A percentile compares a stretch with the other conserved stretches of the same genome.
phyloP scores from a whole-genome alignment of 306 rosid species.

The Myrica gale region DNA sequence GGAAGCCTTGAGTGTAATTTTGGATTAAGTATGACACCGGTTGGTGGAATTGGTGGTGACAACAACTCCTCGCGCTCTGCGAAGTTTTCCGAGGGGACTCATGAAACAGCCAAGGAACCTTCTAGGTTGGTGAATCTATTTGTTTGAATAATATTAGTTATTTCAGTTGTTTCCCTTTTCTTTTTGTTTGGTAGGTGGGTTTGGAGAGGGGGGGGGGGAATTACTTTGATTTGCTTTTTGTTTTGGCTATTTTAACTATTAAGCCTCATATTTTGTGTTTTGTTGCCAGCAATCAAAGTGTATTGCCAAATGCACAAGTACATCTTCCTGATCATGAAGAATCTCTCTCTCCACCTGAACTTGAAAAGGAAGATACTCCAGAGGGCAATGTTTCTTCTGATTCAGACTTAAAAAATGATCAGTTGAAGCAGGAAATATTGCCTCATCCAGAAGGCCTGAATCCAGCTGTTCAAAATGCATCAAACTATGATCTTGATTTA shows the following conservation, averaged over 20 bases:
- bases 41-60: slow-evolving; percentile 34
- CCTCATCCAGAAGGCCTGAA: slow-evolving; percentile 41
- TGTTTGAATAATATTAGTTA: slow-evolving; percentile 9
- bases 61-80: slow-evolving; percentile 26
- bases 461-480: slow-evolving; percentile 34
- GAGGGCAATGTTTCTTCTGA: slow-evolving; percentile 36
- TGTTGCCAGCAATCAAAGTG: slow-evolving; percentile 45
- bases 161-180: neutral
- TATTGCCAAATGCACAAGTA: slow-evolving; percentile 31
- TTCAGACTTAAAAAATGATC: slow-evolving; percentile 45
- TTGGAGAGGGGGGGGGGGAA: neutral
- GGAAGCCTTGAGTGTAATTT: slow-evolving; percentile 63
- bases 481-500: slow-evolving; percentile 31
- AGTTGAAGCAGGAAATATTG: slow-evolving; percentile 44
- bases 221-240: neutral
- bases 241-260: neutral
- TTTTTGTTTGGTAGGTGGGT: neutral
- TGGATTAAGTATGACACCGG: slow-evolving; percentile 33
- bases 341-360: slow-evolving; percentile 32
- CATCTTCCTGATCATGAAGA: slow-evolving; percentile 44
- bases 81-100: slow-evolving; percentile 43
- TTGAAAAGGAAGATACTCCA: slow-evolving; percentile 34
- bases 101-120: slow-evolving; percentile 38
- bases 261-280: slow-evolving; percentile 21
- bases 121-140: slow-evolving; percentile 59